Percentiles rank a stretch among this genome's conserved stretches.
Conservation (phyloP, 768 basidiomycete genomes). For the Phlebiopsis flavidoalba region DNA sequence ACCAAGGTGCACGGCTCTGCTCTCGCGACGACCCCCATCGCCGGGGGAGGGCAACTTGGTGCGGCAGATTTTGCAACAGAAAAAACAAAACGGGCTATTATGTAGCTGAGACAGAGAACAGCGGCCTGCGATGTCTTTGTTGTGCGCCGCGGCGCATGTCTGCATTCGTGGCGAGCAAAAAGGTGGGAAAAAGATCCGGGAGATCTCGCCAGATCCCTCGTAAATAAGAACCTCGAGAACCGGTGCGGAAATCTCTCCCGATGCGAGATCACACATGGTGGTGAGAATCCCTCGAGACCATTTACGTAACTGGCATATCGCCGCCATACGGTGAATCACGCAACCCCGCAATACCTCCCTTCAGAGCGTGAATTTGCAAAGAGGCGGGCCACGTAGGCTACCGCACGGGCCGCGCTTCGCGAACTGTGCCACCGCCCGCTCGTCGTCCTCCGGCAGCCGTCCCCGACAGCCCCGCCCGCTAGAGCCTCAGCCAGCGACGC, state of each 20-base stretch:
- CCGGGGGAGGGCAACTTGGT: background rate
- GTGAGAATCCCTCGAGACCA: conserved; percentile 18
- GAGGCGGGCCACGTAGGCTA: conserved; percentile 12
- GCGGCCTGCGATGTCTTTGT: background rate
- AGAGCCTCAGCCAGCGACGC: background rate
- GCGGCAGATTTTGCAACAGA: background rate
- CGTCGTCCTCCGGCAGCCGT: background rate
- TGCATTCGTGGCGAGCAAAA: background rate
- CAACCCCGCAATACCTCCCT: conserved; percentile 15
- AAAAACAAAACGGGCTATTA: background rate
- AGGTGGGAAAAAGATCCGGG: background rate
- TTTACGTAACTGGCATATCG: conserved; percentile 18
- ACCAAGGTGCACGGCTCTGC: conserved; percentile 12
- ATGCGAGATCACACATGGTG: conserved; percentile 17
- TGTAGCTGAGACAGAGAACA: background rate
- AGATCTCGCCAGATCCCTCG: conserved; percentile 18
- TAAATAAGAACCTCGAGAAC: conserved; percentile 25
- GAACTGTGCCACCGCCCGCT: background rate
- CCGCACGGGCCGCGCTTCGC: conserved; percentile 9
- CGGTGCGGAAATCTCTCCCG: conserved; percentile 27
- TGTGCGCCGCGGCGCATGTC: background rate
- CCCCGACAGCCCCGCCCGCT: background rate
- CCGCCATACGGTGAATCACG: conserved; percentile 23
- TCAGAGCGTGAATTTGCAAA: too few species aligned
- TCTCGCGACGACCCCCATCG: conserved; percentile 1